Conservation (phyloP, 2,329 filamentous ascomycete species). For the Scopulariopsis brevicaulis region DNA sequence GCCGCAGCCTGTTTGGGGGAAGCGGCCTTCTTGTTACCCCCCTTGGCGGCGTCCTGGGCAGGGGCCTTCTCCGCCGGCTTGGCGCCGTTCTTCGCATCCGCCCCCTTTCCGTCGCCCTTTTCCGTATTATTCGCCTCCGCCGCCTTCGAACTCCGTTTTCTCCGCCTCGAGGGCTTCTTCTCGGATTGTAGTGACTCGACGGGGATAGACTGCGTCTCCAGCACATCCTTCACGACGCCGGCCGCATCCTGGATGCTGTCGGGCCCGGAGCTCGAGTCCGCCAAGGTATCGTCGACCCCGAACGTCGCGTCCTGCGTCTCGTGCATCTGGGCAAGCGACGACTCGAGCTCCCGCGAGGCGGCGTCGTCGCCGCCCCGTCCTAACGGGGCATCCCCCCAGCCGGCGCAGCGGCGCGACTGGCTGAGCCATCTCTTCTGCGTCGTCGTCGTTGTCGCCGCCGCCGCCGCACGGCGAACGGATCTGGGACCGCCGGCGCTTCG, state of each 20-base stretch:
- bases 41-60: too few relatives aligned
- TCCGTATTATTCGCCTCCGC: not conserved
- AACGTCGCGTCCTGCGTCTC: not conserved
- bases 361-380: not conserved
- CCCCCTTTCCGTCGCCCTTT: not conserved
- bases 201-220: not conserved
- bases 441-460: not conserved
- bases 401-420: not conserved
- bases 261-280: not conserved
- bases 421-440: not conserved
- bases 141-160: too few relatives aligned
- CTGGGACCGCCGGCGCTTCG: not conserved
- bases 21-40: too few relatives aligned
- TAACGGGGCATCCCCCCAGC: not conserved
- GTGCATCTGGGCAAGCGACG: not conserved
- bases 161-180: not conserved
- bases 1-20: not conserved
- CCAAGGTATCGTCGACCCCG: not conserved
- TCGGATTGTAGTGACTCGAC: not conserved
- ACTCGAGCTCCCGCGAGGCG: not conserved
- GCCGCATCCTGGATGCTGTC: conserved; percentile 6
- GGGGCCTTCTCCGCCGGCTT: not conserved
- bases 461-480: not conserved
- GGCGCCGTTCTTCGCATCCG: not conserved
- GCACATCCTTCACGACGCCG: conserved; percentile 6